phyloP scores from a whole-genome alignment of 148 eudicot species.

The Spergularia marina region DNA sequence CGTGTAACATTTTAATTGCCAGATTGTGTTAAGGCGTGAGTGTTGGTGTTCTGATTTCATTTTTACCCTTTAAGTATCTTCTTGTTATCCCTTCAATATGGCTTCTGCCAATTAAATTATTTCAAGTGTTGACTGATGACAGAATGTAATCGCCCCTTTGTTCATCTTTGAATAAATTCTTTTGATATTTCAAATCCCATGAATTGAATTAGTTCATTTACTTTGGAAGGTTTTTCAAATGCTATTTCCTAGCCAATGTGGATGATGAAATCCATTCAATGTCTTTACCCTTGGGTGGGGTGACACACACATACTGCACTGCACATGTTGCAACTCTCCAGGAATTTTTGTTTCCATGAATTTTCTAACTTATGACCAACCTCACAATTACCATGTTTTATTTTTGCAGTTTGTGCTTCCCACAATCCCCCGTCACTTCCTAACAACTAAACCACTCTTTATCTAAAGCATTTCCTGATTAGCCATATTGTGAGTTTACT shows the following conservation, averaged over 20 bases:
- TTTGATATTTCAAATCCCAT: not conserved
- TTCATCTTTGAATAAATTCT: not conserved
- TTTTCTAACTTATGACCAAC: no score
- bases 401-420: no score
- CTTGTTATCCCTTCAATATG: not conserved
- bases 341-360: no score
- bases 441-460: no score
- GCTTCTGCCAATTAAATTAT: not conserved
- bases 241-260: not conserved
- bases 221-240: not conserved
- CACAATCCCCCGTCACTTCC: no score
- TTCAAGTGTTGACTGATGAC: not conserved
- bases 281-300: no score
- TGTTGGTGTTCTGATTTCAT: not conserved
- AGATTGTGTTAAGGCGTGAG: not conserved
- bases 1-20: not conserved
- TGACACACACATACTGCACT: no score
- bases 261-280: no score
- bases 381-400: no score
- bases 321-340: no score
- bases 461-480: no score
- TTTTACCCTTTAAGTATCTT: not conserved
- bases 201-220: not conserved
- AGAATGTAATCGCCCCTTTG: not conserved
- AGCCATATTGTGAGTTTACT: no score